A percentile compares a stretch with the other conserved stretches of the same genome.
phyloP scores from a whole-genome alignment of 1,139 yeast genomes.

The Taphrina flavorubra region DNA sequence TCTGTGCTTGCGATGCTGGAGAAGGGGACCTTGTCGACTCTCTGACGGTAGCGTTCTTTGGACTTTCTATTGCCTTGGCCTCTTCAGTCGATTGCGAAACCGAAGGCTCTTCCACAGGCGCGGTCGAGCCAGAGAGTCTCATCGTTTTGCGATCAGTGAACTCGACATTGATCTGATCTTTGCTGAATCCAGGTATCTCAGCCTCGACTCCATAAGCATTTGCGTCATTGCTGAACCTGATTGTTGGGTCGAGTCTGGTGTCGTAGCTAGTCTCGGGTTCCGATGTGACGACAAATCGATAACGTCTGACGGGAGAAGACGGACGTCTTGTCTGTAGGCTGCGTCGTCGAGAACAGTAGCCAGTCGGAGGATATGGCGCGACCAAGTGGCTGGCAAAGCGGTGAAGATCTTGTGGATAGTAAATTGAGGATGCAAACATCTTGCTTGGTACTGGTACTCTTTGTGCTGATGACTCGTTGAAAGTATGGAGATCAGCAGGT shows the following conservation, averaged over 20 bases:
- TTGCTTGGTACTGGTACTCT: background rate
- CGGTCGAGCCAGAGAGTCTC: constrained; percentile 15
- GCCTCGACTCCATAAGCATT: background rate
- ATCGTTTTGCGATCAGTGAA: constrained; percentile 12
- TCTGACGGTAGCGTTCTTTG: background rate
- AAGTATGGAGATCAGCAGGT: background rate
- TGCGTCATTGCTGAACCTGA: constrained; percentile 13
- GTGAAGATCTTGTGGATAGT: constrained; percentile 24
- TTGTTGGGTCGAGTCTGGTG: constrained; percentile 8
- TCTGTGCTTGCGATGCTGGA: constrained; percentile 1
- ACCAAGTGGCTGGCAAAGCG: constrained; percentile 9
- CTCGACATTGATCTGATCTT: constrained; percentile 17
- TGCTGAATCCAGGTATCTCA: constrained; percentile 19
- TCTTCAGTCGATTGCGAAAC: background rate
- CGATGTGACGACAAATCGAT: background rate
- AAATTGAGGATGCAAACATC: constrained; percentile 7
- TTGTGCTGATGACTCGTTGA: background rate
- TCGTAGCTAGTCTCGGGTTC: constrained; percentile 6
- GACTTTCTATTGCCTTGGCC: background rate
- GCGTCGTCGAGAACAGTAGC: constrained; percentile 6
- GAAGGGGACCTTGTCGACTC: background rate
- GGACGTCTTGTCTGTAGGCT: background rate
- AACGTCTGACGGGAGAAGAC: background rate
- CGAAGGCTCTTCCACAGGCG: background rate
- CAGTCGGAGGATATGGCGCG: constrained; percentile 5